Conservation (phyloP, 2,329 filamentous ascomycete genomes). For the Cercospora sp. region DNA sequence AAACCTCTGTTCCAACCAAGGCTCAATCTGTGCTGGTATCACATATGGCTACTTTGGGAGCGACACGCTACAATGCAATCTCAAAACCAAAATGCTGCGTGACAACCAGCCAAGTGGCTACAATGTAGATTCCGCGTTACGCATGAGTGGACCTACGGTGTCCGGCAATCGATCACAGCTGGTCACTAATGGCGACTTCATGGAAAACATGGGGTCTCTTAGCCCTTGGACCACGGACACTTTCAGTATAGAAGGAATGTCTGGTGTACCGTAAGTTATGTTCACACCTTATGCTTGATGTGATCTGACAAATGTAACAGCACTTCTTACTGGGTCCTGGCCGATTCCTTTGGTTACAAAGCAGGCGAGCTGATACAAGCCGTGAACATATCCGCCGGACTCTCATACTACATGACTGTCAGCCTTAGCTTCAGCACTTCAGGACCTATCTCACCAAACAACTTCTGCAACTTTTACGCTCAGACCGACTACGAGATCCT, state of each 20-base stretch:
- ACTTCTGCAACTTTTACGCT: conserved; percentile 7
- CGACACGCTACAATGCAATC: conserved; percentile 3
- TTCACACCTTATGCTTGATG: not conserved
- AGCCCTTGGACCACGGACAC: conserved; percentile 1
- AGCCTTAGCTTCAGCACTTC: not conserved
- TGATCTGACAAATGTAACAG: not conserved
- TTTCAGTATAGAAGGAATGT: not conserved
- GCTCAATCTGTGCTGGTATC: not conserved
- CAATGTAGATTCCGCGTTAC: not conserved
- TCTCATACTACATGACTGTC: not conserved
- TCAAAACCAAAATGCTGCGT: conserved; percentile 9
- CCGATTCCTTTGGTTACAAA: not conserved
- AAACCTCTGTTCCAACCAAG: conserved; percentile 6
- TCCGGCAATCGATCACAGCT: not conserved
- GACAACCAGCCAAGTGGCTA: not conserved
- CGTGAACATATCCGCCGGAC: not conserved
- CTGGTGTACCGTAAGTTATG: not conserved
- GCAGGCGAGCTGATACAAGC: conserved; percentile 1
- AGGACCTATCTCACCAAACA: not conserved
- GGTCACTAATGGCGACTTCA: conserved; percentile 2
- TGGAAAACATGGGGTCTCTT: not conserved
- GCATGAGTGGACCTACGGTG: not conserved
- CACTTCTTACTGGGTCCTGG: not conserved
- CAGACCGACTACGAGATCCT: conserved; percentile 5
- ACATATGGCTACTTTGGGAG: not conserved